Percentiles rank a stretch among this genome's conserved stretches.
Conservation (phyloP, 2,329 filamentous ascomycete species). For the Microthyrium microscopicum region DNA sequence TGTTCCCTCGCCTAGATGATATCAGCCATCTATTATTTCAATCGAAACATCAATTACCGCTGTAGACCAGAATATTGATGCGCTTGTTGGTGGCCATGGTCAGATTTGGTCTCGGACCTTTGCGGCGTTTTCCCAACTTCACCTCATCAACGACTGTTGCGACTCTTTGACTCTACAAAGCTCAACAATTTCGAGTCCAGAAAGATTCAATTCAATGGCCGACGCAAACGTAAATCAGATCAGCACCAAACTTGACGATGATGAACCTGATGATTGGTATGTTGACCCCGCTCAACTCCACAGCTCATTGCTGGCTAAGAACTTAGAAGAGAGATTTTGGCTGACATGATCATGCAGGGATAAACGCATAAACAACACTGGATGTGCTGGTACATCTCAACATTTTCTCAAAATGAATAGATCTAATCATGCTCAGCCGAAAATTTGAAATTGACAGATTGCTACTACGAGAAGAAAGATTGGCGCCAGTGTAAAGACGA, state of each 20-base stretch:
- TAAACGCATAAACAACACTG: constrained; percentile 93
- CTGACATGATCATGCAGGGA: constrained; percentile 58
- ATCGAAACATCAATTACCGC: constrained; percentile 39
- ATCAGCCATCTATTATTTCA: neutral
- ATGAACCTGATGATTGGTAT: constrained; percentile 93
- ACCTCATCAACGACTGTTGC: neutral
- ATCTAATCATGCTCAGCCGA: constrained; percentile 43
- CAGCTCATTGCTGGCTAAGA: constrained; percentile 5
- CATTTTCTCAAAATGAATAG: neutral
- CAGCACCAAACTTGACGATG: constrained; percentile 42
- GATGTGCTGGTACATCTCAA: constrained; percentile 56
- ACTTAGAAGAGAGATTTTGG: no score
- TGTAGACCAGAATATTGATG: constrained; percentile 87
- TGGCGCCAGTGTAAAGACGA: constrained; percentile 81
- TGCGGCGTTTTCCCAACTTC: neutral
- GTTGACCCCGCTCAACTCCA: constrained; percentile 14
- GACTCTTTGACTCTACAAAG: neutral
- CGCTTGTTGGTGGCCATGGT: constrained; percentile 49
- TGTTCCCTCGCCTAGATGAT: constrained; percentile 55
- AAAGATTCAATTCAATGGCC: neutral
- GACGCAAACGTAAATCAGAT: constrained; percentile 14
- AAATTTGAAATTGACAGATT: constrained; percentile 82
- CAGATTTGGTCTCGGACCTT: neutral
- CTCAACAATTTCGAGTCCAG: neutral
- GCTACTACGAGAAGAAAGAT: constrained; percentile 90